phyloP scores from a whole-genome alignment of 352 stramenopile genomes.

The Phytophthora palmivora region DNA sequence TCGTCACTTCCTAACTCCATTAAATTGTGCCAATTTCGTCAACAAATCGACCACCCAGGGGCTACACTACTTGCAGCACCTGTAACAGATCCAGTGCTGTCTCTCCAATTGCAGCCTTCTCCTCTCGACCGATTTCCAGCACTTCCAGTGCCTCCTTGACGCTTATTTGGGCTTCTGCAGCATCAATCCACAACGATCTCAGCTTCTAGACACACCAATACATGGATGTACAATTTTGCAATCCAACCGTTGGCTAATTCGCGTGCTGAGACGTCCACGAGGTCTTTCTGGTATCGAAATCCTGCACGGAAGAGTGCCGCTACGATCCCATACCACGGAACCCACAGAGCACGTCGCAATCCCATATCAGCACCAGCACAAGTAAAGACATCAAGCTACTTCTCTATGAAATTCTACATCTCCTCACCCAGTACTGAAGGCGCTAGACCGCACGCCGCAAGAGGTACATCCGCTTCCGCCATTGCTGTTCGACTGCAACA shows the following conservation, averaged over 20 bases:
- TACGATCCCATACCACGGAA: constrained; percentile 19
- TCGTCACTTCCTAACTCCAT: constrained; percentile 39
- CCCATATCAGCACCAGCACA: constrained; percentile 1
- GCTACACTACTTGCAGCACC: constrained; percentile 13
- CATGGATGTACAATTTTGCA: neutral
- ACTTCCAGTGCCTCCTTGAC: constrained; percentile 44
- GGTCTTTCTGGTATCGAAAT: constrained; percentile 65
- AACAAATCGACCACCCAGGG: neutral
- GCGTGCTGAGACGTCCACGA: constrained; percentile 55
- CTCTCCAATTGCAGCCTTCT: constrained; percentile 31
- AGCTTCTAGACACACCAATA: neutral
- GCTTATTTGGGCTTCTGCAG: constrained; percentile 50
- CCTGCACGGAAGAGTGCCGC: constrained; percentile 65
- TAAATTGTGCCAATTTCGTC: neutral
- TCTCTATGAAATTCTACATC: neutral
- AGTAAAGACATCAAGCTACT: neutral
- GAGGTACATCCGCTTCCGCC: constrained; percentile 36
- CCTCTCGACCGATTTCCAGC: constrained; percentile 32
- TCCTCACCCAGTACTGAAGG: constrained; percentile 61
- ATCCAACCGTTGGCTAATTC: constrained; percentile 61
- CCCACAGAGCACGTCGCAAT: neutral
- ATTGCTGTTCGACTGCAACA: constrained; percentile 26
- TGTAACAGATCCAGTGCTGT: constrained; percentile 58
- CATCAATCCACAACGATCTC: neutral
- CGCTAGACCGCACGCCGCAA: constrained; percentile 64